These are phyloP conservation scores for Lachancea cidri DNA, from an alignment of 805 yeast species.

Conservation along the genomic window DNA sequence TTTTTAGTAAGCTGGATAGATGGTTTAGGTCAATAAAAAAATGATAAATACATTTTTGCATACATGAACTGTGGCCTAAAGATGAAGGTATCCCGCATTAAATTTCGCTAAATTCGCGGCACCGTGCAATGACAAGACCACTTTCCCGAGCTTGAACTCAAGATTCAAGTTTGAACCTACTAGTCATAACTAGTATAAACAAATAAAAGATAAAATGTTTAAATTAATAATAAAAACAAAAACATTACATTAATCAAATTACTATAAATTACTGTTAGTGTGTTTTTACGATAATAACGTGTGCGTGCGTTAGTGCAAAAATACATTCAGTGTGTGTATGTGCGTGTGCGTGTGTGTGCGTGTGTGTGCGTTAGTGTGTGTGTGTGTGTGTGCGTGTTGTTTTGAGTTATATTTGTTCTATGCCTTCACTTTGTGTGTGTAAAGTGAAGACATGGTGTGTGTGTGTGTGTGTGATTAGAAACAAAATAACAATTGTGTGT, in stretches of 20 bases:
- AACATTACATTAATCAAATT: conserved; percentile 13
- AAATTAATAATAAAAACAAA: conserved; percentile 5
- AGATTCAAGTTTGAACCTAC: no score
- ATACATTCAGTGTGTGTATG: conserved; percentile 1
- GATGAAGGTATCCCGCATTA: no score
- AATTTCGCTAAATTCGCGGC: no score
- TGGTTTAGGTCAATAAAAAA: no score
- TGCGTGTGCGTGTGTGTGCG: neutral
- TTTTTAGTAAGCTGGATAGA: no score
- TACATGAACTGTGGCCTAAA: no score
- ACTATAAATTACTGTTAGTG: conserved; percentile 8
- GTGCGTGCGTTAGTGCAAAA: conserved; percentile 12
- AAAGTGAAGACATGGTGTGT: conserved; percentile 2
- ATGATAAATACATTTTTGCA: no score
- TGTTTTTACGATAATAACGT: conserved; percentile 7
- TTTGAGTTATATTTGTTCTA: neutral
- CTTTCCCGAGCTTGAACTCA: no score
- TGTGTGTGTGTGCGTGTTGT: conserved; percentile 1
- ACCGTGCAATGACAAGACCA: no score
- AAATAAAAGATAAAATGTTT: no score
- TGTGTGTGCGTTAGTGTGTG: conserved; percentile 1
- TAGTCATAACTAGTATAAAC: no score
- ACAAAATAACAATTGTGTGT: conserved; percentile 6
- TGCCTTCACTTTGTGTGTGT: neutral
- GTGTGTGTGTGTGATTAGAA: conserved; percentile 4